phyloP scores from a whole-genome alignment of 257 asterid species.

The Plantago major region DNA sequence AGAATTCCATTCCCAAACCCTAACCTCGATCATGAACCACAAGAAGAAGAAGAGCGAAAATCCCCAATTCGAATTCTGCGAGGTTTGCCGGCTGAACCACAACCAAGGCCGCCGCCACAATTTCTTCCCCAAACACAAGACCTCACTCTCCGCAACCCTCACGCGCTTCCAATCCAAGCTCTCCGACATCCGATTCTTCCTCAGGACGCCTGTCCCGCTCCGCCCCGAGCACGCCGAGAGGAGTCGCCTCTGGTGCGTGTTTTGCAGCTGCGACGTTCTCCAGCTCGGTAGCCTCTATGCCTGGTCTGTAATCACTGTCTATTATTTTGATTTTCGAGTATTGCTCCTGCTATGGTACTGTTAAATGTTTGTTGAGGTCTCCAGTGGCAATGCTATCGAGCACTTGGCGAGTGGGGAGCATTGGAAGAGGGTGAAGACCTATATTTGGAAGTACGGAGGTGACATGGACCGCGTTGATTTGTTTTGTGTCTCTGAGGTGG shows the following conservation, averaged over 20 bases:
- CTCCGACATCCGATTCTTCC: slow-evolving; percentile 45
- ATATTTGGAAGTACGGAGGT: slow-evolving; percentile 80
- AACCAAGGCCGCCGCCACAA: slow-evolving; percentile 76
- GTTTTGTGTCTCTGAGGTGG: slow-evolving; percentile 51
- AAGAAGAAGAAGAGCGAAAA: slow-evolving; percentile 20
- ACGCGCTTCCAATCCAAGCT: slow-evolving; percentile 70
- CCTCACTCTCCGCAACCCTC: slow-evolving; percentile 52
- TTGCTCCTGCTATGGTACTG: no score
- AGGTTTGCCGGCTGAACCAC: slow-evolving; percentile 70
- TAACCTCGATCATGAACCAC: slow-evolving; percentile 20
- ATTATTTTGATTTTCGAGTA: background rate
- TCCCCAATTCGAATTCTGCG: slow-evolving; percentile 59
- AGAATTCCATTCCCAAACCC: slow-evolving; percentile 6
- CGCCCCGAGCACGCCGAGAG: slow-evolving; percentile 52
- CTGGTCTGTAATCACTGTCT: slow-evolving; percentile 34
- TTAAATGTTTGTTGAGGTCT: slow-evolving; percentile 12
- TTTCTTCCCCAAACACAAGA: slow-evolving; percentile 68
- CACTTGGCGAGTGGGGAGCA: slow-evolving; percentile 86
- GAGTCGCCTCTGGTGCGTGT: slow-evolving; percentile 71
- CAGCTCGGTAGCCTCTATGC: slow-evolving; percentile 57
- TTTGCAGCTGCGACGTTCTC: slow-evolving; percentile 56
- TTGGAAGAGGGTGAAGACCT: slow-evolving; percentile 67
- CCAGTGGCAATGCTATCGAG: slow-evolving; percentile 55
- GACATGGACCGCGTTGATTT: slow-evolving; percentile 51
- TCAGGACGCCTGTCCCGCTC: slow-evolving; percentile 45